phyloP scores from a whole-genome alignment of 495 filamentous ascomycete genomes.

The Tuber magnatum region DNA sequence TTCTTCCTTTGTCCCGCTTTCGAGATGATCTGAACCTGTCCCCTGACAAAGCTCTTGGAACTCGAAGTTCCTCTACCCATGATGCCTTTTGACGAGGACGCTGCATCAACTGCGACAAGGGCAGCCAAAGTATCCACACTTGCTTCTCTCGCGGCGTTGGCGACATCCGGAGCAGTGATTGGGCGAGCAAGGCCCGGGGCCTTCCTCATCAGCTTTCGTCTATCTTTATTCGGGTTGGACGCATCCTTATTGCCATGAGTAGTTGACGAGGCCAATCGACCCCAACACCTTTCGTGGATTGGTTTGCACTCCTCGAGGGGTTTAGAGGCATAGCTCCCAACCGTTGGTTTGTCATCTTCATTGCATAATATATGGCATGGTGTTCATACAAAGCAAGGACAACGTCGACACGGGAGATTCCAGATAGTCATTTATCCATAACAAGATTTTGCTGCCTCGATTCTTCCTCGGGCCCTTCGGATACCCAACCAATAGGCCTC shows the following conservation, averaged over 20 bases:
- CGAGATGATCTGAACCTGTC: constrained; percentile 62
- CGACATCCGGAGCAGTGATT: constrained; percentile 33
- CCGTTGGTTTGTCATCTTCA: constrained; percentile 17
- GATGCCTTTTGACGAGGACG: constrained; percentile 18
- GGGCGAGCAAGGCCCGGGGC: constrained; percentile 30
- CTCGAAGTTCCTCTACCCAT: constrained; percentile 52
- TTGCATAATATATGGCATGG: constrained; percentile 23
- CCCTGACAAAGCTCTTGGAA: constrained; percentile 54
- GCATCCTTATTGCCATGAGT: constrained; percentile 58
- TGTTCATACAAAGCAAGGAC: constrained; percentile 74
- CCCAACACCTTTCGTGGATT: constrained; percentile 81
- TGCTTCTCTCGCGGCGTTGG: constrained; percentile 20
- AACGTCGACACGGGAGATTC: constrained; percentile 86
- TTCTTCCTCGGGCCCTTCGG: constrained; percentile 51
- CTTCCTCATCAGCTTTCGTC: constrained; percentile 45
- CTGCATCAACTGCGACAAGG: constrained; percentile 29
- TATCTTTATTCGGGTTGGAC: constrained; percentile 59
- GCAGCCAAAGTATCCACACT: constrained; percentile 23
- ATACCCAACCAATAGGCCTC: constrained; percentile 67
- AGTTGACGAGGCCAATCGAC: constrained; percentile 48
- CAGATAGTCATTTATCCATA: constrained; percentile 49
- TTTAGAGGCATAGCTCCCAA: constrained; percentile 65
- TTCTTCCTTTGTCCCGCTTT: constrained; percentile 68
- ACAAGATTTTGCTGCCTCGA: constrained; percentile 40
- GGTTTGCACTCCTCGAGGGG: constrained; percentile 70